phyloP scores from a whole-genome alignment of 176 grass and related monocot species.

The Dendrocalamus sinicus region DNA sequence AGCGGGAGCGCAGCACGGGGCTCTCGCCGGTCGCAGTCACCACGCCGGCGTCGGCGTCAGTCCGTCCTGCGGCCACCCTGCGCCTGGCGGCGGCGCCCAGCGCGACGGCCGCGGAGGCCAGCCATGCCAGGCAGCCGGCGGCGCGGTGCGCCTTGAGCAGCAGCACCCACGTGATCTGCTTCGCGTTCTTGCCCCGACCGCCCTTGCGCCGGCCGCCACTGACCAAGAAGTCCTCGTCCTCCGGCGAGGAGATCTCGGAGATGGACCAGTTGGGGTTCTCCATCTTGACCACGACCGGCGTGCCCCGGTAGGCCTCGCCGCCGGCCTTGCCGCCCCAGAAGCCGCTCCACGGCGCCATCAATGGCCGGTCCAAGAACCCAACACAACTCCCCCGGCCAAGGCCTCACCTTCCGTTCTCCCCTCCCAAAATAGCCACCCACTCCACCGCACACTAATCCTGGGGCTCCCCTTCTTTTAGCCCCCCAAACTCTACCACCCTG shows the following conservation, averaged over 20 bases:
- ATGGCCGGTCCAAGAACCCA: constrained; percentile 49
- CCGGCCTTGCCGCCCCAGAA: constrained; percentile 67
- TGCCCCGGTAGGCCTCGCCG: constrained; percentile 81
- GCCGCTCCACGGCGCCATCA: constrained; percentile 77
- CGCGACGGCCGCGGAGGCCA: constrained; percentile 66
- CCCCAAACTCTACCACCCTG: constrained; percentile 3
- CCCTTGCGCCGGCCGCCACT: constrained; percentile 49
- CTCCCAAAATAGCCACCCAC: constrained; percentile 47
- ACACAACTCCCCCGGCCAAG: constrained; percentile 21
- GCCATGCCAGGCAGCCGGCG: constrained; percentile 77
- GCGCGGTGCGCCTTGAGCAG: constrained; percentile 96
- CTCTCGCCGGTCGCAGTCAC: constrained; percentile 56
- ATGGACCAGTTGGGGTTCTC: constrained; percentile 99
- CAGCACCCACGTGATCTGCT: constrained; percentile 98
- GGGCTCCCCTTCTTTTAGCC: background rate
- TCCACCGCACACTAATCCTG: constrained; percentile 51
- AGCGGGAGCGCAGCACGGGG: constrained; percentile 71
- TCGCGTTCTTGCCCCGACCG: constrained; percentile 85
- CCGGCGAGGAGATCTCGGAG: constrained; percentile 79
- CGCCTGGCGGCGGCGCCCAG: constrained; percentile 68
- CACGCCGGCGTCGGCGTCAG: constrained; percentile 62
- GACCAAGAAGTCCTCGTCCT: constrained; percentile 68
- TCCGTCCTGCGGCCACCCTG: constrained; percentile 70
- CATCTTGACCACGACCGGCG: constrained; percentile 99
- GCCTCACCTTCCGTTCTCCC: constrained; percentile 33